These are phyloP conservation scores for Barnettozyma vustinii DNA, from an alignment of 805 yeast genomes.

Conservation along the genomic window DNA sequence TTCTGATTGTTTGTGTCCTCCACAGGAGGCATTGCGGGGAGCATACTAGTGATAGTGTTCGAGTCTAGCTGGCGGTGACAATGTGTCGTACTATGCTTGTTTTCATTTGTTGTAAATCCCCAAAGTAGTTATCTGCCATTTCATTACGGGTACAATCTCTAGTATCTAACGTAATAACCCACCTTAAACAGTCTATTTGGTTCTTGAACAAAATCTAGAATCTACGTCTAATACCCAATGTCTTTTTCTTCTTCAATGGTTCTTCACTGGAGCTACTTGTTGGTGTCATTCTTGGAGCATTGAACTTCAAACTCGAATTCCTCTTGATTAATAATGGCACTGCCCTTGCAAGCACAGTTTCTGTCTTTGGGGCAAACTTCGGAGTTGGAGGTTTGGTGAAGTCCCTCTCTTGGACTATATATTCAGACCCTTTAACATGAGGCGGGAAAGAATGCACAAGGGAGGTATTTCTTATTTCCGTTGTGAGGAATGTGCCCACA, in stretches of 20 bases:
- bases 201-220: not conserved
- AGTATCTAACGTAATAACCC: too few relatives aligned
- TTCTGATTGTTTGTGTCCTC: not conserved
- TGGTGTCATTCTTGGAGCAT: not conserved
- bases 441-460: not conserved
- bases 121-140: not conserved
- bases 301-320: not conserved
- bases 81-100: too few relatives aligned
- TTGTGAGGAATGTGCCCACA: not conserved
- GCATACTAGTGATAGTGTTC: not conserved
- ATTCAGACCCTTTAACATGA: not conserved
- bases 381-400: conserved; percentile 1
- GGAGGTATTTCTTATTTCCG: not conserved
- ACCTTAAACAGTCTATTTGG: too few relatives aligned
- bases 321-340: not conserved
- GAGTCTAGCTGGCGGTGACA: not conserved
- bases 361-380: conserved; percentile 8
- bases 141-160: too few relatives aligned
- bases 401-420: conserved; percentile 13
- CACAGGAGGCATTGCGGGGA: not conserved
- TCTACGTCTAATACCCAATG: conserved; percentile 8
- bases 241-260: conserved; percentile 3
- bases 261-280: not conserved
- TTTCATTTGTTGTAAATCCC: too few relatives aligned
- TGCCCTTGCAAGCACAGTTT: not conserved